Conservation (phyloP, 441 rosid genomes). For the Pelargonium australe region DNA sequence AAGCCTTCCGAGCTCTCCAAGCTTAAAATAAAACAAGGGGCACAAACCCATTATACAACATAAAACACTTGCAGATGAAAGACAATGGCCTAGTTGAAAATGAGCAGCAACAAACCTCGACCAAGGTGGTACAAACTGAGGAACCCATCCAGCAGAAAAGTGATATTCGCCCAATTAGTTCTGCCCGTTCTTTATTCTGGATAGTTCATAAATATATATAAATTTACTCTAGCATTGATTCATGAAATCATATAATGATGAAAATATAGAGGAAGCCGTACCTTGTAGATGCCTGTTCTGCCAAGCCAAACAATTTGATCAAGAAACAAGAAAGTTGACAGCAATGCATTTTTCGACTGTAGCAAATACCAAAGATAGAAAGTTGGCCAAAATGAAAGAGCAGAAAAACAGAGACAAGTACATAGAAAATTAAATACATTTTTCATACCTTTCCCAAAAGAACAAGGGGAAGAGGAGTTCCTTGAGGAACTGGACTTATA, state of each 20-base stretch:
- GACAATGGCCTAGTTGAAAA: constrained; percentile 9
- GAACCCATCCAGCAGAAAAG: constrained; percentile 93
- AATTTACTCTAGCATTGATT: background rate
- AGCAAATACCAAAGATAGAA: constrained; percentile 20
- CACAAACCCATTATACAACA: constrained; percentile 10
- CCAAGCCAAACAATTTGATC: constrained; percentile 98
- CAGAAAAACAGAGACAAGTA: background rate
- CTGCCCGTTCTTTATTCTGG: constrained; percentile 82
- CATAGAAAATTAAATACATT: background rate
- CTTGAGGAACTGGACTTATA: constrained; percentile 81
- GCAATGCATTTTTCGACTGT: constrained; percentile 84
- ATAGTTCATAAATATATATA: background rate
- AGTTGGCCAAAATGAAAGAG: constrained; percentile 12
- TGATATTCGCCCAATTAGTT: constrained; percentile 77
- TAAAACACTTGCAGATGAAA: background rate
- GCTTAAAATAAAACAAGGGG: constrained; percentile 29
- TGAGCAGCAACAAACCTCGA: constrained; percentile 54
- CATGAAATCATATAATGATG: background rate
- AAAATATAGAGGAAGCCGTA: constrained; percentile 17
- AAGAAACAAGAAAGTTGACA: constrained; percentile 88
- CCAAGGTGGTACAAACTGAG: constrained; percentile 63
- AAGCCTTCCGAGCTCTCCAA: constrained; percentile 83
- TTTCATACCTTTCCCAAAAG: constrained; percentile 73
- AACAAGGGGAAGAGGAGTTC: constrained; percentile 82
- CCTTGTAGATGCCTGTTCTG: constrained; percentile 90